These are phyloP conservation scores for Bipolaris oryzae DNA, from an alignment of 2,329 filamentous ascomycete genomes.

Conservation along the genomic window DNA sequence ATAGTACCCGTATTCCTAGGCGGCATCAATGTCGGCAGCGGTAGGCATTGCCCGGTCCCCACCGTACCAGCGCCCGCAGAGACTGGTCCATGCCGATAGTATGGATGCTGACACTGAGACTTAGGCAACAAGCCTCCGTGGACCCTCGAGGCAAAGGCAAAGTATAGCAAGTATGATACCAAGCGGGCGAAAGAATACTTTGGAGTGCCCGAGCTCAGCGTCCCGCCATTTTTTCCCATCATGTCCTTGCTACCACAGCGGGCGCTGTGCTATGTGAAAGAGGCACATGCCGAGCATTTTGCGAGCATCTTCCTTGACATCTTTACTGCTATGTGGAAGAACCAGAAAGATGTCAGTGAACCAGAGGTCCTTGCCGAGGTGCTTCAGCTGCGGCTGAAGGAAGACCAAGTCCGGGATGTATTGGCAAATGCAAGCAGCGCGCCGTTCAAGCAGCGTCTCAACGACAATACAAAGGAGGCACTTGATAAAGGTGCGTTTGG, in stretches of 20 bases:
- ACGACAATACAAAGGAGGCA: constrained; percentile 64
- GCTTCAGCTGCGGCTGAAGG: constrained; percentile 56
- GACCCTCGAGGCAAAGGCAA: constrained; percentile 70
- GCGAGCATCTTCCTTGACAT: constrained; percentile 61
- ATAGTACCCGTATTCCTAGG: constrained; percentile 73
- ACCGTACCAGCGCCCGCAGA: background rate
- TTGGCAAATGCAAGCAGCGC: constrained; percentile 58
- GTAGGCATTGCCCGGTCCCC: constrained; percentile 30
- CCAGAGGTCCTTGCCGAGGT: constrained; percentile 58
- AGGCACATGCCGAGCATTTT: constrained; percentile 57
- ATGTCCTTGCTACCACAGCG: constrained; percentile 66
- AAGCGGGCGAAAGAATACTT: constrained; percentile 60
- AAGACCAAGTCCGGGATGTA: constrained; percentile 61
- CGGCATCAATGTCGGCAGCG: constrained; percentile 52
- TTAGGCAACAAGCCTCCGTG: constrained; percentile 77
- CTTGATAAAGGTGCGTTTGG: constrained; percentile 74
- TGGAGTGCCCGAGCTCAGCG: constrained; percentile 49
- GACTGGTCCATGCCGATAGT: background rate
- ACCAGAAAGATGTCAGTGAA: constrained; percentile 64
- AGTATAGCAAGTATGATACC: constrained; percentile 60
- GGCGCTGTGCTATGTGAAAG: constrained; percentile 70
- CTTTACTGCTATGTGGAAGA: constrained; percentile 68
- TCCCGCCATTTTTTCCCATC: constrained; percentile 61
- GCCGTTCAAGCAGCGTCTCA: constrained; percentile 61
- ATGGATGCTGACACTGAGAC: constrained; percentile 10